Base-by-base conservation (phyloP, 2,329 filamentous ascomycete genomes). In the Penicillium digitatum region DNA sequence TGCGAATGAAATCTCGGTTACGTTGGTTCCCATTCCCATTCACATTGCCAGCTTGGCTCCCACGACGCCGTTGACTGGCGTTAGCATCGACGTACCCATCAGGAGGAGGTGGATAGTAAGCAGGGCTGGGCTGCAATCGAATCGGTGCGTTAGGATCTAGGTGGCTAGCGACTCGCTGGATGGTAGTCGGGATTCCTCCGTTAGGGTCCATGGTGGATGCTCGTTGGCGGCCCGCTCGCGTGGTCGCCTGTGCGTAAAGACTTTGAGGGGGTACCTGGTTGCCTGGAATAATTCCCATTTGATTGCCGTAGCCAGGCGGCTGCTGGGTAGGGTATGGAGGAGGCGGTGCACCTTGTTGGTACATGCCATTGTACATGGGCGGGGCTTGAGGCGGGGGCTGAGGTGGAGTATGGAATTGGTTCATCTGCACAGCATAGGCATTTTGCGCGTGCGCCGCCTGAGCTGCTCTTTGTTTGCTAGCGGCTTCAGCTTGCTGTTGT, bases 121-220 rank as follows among this genome's bases (percentile, higher is more conserved):
- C 94, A 5, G 94, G 94, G 65, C 91, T 96, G 2, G 94, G 94
- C 70, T 99, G 94, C 54, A 97, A 76, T 47, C 94, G 85, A 66
- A 99, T 97, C 0, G 94, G 94, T 57, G 92, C 89, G 65, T 86
- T 97, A 1, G 94, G 94, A 69, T 99, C 94, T 42, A 99, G 82
- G 73, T 97, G 93, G 70, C 91, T 96, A 39, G 94, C 94, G 22
- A 99, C 94, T 64, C 94, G 83, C 74, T 99, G 94, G 55, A 99
- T 90, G 3, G 92, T 87, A 14, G 89, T 87, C 5, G 94, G 94
- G 56, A 99, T 96, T 2, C 88, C 92, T 68, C 92, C 88, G 67
- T 95, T 90, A 70, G 94, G 90, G 68, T 97, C 94, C 88, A 97
- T 95, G 3, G 94, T 99, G 42, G 92, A 94, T 38, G 94, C 92